These are phyloP conservation scores for Scleroderma bovista DNA, from an alignment of 768 basidiomycete genomes.

Conservation along the genomic window DNA sequence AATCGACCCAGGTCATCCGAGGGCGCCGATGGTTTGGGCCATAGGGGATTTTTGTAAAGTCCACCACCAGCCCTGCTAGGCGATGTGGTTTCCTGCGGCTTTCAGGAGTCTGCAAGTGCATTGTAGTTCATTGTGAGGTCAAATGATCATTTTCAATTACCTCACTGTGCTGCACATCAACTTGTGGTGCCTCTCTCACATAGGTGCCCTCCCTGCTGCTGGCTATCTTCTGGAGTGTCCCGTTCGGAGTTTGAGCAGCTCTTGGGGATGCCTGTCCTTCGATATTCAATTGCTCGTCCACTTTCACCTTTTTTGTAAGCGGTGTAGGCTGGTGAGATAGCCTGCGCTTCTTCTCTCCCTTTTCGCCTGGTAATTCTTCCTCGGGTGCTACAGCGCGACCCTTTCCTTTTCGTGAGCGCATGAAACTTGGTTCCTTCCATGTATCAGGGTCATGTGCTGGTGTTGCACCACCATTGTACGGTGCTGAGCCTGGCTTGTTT, in stretches of 20 bases:
- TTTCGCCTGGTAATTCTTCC: background rate
- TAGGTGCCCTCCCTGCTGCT: background rate
- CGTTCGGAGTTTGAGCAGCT: background rate
- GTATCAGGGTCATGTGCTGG: slow-evolving; percentile 21
- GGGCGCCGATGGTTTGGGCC: slow-evolving; percentile 4
- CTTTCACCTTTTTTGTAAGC: slow-evolving; percentile 12
- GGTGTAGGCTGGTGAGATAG: slow-evolving; percentile 5
- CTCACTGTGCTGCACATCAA: background rate
- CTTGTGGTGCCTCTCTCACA: background rate
- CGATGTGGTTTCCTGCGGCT: background rate
- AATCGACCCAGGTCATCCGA: slow-evolving; percentile 6
- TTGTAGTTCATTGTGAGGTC: background rate
- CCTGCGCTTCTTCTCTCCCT: slow-evolving; percentile 12
- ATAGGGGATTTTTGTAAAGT: slow-evolving; percentile 11
- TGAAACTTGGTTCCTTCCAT: slow-evolving; percentile 30
- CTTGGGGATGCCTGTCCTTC: background rate
- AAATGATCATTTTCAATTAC: background rate
- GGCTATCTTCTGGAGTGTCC: background rate
- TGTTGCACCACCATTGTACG: background rate
- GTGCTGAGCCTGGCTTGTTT: background rate
- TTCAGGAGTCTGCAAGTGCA: background rate
- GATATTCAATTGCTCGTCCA: background rate
- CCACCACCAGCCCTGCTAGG: slow-evolving; percentile 15
- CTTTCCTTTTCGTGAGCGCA: slow-evolving; percentile 11
- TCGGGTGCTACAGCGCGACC: slow-evolving; percentile 4